Conservation (phyloP, 2,329 filamentous ascomycete species). For the Arthrobotrys conoides region DNA sequence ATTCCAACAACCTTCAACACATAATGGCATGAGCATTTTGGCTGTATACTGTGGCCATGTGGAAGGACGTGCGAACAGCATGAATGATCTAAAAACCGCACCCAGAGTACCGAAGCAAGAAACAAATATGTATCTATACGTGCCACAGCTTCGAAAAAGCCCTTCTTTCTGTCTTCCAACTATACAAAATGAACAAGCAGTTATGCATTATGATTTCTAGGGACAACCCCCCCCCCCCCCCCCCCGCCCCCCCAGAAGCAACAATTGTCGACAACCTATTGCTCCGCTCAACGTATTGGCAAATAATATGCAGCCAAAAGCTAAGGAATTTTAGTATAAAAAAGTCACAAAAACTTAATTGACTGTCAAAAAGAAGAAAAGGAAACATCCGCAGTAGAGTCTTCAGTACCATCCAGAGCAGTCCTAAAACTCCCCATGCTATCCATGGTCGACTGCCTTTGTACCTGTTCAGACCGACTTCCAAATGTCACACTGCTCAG, state of each 20-base stretch:
- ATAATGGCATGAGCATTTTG: neutral
- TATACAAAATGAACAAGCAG: neutral
- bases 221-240: neutral
- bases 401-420: constrained; percentile 43
- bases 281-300: too few relatives aligned
- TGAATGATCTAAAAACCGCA: too few relatives aligned
- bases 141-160: neutral
- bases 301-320: neutral
- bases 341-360: neutral
- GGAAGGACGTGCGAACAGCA: too few relatives aligned
- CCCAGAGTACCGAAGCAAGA: neutral
- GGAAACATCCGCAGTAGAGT: constrained; percentile 27
- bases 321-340: neutral
- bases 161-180: neutral
- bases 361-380: constrained; percentile 39
- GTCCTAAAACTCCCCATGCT: constrained; percentile 44
- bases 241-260: too few relatives aligned
- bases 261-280: neutral
- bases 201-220: neutral
- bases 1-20: constrained; percentile 31
- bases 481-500: constrained; percentile 42
- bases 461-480: neutral
- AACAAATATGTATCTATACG: neutral
- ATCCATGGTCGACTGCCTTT: constrained; percentile 44
- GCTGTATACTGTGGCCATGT: too few relatives aligned